Evolutionary conservation across 2,329 filamentous ascomycete species (phyloP).

Genomic region (Sphaerulina vaccinii): DNA sequence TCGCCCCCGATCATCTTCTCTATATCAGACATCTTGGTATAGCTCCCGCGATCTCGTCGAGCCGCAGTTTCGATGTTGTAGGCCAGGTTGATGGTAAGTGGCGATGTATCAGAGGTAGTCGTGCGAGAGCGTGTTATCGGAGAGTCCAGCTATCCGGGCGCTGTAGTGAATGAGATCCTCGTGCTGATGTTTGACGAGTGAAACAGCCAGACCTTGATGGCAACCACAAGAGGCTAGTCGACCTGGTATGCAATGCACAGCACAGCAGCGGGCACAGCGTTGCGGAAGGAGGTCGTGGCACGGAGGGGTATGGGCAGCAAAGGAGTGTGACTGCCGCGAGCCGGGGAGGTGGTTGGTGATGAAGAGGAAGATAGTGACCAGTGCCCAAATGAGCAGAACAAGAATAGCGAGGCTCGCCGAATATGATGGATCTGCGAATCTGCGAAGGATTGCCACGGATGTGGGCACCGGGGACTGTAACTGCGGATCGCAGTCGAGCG

Average conservation of each 20-base stretch:
- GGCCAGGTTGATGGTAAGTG: slow-evolving; percentile 27
- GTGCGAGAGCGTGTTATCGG: not conserved
- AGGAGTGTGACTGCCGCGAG: not conserved
- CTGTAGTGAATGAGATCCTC: not conserved
- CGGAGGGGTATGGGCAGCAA: not conserved
- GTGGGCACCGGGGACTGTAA: slow-evolving; percentile 5
- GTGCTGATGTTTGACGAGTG: not conserved
- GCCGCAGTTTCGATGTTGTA: slow-evolving; percentile 23
- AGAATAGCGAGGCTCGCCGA: not conserved
- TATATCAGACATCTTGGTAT: slow-evolving; percentile 45
- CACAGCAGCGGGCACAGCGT: not conserved
- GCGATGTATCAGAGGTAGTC: not conserved
- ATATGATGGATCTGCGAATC: not conserved
- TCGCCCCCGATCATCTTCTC: slow-evolving; percentile 47
- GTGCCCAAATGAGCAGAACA: not conserved
- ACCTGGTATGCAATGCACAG: not conserved
- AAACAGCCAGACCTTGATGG: not conserved
- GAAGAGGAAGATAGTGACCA: not conserved
- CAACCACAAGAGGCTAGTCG: not conserved
- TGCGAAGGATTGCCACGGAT: not conserved
- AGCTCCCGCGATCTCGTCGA: slow-evolving; percentile 33
- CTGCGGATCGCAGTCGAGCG: not conserved
- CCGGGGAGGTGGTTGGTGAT: not conserved
- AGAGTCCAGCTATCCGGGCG: slow-evolving; percentile 3
- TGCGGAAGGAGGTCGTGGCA: not conserved